Conservation (phyloP, 2,329 filamentous ascomycete species). For the Alternaria sp. region DNA sequence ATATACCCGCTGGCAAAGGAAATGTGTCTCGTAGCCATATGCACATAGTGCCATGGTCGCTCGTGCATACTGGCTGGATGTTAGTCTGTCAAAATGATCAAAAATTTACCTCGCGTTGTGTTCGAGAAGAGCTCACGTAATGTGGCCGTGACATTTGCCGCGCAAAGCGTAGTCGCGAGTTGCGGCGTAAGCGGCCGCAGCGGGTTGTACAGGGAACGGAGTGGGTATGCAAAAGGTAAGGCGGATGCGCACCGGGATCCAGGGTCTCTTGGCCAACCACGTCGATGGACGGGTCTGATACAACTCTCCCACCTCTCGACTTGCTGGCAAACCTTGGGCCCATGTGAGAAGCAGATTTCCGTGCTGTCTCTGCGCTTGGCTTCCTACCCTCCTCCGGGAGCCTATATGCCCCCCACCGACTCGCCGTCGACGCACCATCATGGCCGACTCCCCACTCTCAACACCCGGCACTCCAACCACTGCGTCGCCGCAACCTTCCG, state of each 20-base stretch:
- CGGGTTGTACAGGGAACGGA: conserved; percentile 20
- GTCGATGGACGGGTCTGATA: conserved; percentile 17
- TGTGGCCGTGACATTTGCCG: background rate
- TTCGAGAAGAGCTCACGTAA: background rate
- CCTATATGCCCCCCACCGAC: conserved; percentile 31
- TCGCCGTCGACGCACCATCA: conserved; percentile 37
- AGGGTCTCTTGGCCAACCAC: conserved; percentile 21
- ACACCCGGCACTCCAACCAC: conserved; percentile 35
- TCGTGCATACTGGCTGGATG: background rate
- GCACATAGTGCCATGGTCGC: background rate
- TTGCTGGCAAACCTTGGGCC: conserved; percentile 30
- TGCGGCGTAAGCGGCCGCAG: conserved; percentile 15
- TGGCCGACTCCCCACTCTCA: conserved; percentile 43
- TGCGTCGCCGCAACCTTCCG: conserved; percentile 36
- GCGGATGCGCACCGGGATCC: conserved; percentile 18
- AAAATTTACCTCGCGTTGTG: background rate
- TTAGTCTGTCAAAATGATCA: background rate
- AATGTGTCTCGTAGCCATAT: conserved; percentile 1
- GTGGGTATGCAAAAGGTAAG: conserved; percentile 8
- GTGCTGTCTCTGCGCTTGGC: conserved; percentile 29
- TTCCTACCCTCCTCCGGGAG: conserved; percentile 31
- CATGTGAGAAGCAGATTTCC: conserved; percentile 25
- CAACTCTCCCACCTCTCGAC: conserved; percentile 16
- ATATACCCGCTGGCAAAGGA: conserved; percentile 27
- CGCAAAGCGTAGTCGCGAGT: conserved; percentile 12